Evolutionary conservation across 352 stramenopile species (phyloP).

Genomic region (Phytophthora crassamura): DNA sequence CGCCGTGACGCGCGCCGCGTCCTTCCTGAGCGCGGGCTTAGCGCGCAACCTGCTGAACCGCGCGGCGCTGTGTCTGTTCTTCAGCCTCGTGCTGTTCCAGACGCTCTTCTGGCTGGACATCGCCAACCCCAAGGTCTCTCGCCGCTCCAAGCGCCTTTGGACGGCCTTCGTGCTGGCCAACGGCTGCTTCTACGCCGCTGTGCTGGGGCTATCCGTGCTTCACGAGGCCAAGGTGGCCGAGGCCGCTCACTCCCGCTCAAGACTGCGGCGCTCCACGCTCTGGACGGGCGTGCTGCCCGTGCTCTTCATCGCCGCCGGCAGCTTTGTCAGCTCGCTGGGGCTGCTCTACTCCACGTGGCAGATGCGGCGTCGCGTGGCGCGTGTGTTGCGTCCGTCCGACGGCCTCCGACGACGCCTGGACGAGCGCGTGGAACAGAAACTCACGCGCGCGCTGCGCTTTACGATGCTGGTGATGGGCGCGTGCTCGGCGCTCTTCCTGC

Average conservation of each 20-base stretch:
- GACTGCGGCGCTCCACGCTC: conserved; percentile 31
- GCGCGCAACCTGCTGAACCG: conserved; percentile 73
- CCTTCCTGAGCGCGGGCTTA: conserved; percentile 46
- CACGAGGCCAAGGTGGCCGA: conserved; percentile 43
- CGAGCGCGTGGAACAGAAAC: conserved; percentile 66
- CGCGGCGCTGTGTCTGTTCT: conserved; percentile 80
- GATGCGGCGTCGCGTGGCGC: conserved; percentile 70
- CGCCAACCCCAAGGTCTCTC: conserved; percentile 80
- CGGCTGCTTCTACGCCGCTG: conserved; percentile 72
- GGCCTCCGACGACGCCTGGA: conserved; percentile 56
- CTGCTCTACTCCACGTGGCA: conserved; percentile 84
- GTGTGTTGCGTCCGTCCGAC: conserved; percentile 64
- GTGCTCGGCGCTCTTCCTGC: conserved; percentile 68
- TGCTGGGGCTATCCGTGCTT: conserved; percentile 66
- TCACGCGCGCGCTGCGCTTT: conserved; percentile 79
- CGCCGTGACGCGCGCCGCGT: conserved; percentile 60
- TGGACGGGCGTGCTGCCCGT: conserved; percentile 70
- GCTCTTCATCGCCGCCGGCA: conserved; percentile 72
- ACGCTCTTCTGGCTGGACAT: conserved; percentile 90
- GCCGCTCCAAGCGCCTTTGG: conserved; percentile 80
- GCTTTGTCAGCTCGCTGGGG: conserved; percentile 67
- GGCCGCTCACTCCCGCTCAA: conserved; percentile 13
- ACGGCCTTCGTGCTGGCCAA: conserved; percentile 75
- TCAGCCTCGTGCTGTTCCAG: conserved; percentile 88
- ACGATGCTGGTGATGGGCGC: conserved; percentile 76